Conservation (phyloP, 257 asterid species). For the Datura wrightii region DNA sequence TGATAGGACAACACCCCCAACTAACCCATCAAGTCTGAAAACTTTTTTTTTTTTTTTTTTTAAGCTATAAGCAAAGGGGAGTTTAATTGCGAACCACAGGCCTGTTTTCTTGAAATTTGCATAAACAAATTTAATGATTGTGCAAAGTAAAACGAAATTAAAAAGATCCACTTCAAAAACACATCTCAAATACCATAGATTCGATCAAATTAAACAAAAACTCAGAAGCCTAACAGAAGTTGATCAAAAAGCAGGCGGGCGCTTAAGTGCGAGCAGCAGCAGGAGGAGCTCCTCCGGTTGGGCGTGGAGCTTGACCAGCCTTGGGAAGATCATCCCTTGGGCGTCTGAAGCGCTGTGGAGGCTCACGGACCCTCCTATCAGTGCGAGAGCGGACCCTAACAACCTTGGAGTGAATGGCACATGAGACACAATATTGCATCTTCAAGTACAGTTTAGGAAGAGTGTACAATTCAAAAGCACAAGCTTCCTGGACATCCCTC, state of each 20-base stretch:
- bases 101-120: background rate
- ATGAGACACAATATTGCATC: conserved; percentile 45
- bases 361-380: conserved; percentile 89
- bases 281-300: conserved; percentile 57
- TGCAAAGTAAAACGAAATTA: background rate
- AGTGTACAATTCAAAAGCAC: conserved; percentile 62
- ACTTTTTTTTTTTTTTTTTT: too few relatives aligned
- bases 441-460: conserved; percentile 75
- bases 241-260: background rate
- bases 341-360: conserved; percentile 93
- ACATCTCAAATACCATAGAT: background rate
- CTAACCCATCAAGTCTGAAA: too few relatives aligned
- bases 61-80: background rate
- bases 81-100: background rate
- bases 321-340: conserved; percentile 83
- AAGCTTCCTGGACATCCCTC: conserved; percentile 75
- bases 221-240: background rate
- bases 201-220: conserved; percentile 9
- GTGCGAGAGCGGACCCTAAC: conserved; percentile 84
- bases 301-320: conserved; percentile 66
- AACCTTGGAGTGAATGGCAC: conserved; percentile 82
- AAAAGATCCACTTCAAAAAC: conserved; percentile 7
- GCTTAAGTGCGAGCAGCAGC: conserved; percentile 49
- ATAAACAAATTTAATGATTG: background rate
- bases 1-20: too few relatives aligned